These are phyloP conservation scores for Sporothrix curviconia DNA, from an alignment of 2,329 filamentous ascomycete species.

Conservation along the genomic window DNA sequence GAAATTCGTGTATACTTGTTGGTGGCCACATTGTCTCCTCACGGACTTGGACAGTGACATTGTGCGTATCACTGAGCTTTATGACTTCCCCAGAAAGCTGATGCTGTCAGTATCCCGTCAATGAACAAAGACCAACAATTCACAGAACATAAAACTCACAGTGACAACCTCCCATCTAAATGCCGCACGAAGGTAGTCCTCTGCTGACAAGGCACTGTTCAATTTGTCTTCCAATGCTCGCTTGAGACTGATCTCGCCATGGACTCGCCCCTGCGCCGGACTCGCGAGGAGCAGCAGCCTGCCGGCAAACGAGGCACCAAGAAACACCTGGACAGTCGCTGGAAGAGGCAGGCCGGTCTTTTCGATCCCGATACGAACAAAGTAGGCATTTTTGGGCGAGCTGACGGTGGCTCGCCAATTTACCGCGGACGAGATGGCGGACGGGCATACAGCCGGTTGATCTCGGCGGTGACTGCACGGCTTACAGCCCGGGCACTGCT, in stretches of 20 bases:
- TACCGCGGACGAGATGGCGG: too few species aligned
- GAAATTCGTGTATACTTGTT: background rate
- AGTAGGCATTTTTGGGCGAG: background rate
- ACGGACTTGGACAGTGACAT: background rate
- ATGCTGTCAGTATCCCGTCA: background rate
- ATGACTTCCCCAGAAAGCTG: background rate
- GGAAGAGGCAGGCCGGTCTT: background rate
- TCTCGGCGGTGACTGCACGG: background rate
- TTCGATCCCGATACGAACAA: constrained; percentile 5
- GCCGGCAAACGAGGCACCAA: background rate
- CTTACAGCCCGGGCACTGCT: too few species aligned
- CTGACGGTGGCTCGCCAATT: background rate
- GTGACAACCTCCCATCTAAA: constrained; percentile 3
- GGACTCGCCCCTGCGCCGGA: background rate
- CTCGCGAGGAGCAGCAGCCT: background rate
- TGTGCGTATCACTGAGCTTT: background rate
- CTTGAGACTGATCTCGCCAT: constrained; percentile 8
- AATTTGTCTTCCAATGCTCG: background rate
- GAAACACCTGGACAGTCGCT: background rate
- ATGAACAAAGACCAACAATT: background rate
- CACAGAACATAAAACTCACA: background rate
- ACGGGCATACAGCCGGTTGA: constrained; percentile 7
- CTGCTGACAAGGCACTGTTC: background rate
- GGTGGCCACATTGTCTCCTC: background rate
- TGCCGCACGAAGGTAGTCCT: background rate